Evolutionary conservation across 345 rosid genomes (phyloP), one percentile per base, ranked within the genome.

Genomic region (Lepidium africanum): DNA sequence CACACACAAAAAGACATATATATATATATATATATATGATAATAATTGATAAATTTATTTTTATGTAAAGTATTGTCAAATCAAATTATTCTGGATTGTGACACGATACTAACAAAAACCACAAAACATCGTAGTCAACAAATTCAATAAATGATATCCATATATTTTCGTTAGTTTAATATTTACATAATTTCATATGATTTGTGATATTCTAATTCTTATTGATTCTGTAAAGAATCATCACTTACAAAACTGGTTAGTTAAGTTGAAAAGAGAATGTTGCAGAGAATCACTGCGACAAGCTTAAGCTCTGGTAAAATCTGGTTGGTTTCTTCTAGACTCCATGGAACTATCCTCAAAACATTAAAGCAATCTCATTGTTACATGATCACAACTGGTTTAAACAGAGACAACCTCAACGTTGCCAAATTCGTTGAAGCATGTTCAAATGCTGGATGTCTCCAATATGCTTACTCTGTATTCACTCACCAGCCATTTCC

Each of bases 291-390:
- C 17, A 52, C n/a, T 42, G 10, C 56, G 11, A 10, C 43, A 17
- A 61, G 21, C 48, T 23, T 52, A n/a, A 61, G 48, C 70, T 41
- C 49, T 9, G 48, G 9, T 15, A 37, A 4, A 48, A 36, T 55
- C 5, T 41, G 64, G 63, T 55, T 70, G 16, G 10, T 64, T 36
- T 12, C 70, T 17, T 68, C 35, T 27, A 69, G 75, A 13, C 39
- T 49, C 16, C 67, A 65, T 16, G 86, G 86, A 72, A 60, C 76
- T 14, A 77, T 72, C 59, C 71, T 84, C 59, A 78, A 53, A 55
- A 84, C 79, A 73, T 23, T 87, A 7, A 77, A 75, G 36, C 84
- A 76, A 65, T 53, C 76, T 30, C 97, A 87, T 16, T 87, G 81
- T 10, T 80, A 52, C 55, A 76, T 91, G 77, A 56, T 87, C 40